Evolutionary conservation across 2,329 filamentous ascomycete species (phyloP), one percentile per base, ranked within the genome.

Genomic region (Hypoxylon rubiginosum): DNA sequence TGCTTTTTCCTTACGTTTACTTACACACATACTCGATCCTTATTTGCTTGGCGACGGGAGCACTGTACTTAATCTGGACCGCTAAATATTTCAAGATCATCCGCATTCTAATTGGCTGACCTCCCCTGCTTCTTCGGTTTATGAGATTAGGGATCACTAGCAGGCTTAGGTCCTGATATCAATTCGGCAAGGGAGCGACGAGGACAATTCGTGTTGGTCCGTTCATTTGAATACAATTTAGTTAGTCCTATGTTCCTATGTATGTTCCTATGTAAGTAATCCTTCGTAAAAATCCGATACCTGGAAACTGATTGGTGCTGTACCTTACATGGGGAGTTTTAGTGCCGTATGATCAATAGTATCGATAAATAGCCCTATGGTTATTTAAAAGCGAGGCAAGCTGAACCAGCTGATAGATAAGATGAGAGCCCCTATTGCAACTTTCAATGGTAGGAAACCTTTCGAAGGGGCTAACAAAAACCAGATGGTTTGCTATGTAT

Each of bases 11-110:
- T 64, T 62, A 54, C 58, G 55, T 58, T 69, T 67, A 65, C 41
- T 46, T 58, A 49, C 56, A 61, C 66, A 66, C n/a, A n/a, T 55
- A 69, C 66, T 62, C 56, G 52, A 69, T 65, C 59, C 49, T 58
- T 43, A 60, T 67, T 65, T 62, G 13, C 67, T 69, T 69, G 67
- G 67, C 67, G 9, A 39, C 54, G 61, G 39, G 34, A 67, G 17
- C 34, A 43, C 30, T 53, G 54, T 65, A 62, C 55, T 54, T 65
- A 58, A 69, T 64, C 64, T 62, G 36, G 39, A 62, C 32, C n/a
- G 45, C 66, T 60, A 62, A 62, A 45, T 26, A 62, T 64, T 60
- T 60, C 58, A 45, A 66, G 62, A 67, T 64, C 57, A 67, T 61
- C 64, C 50, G 26, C 24, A 54, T 17, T 61, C 6, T 49, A 53